Evolutionary conservation across 2,329 filamentous ascomycete species (phyloP), one percentile per base, ranked within the genome.

Genomic region (Sphaerulina populicola): DNA sequence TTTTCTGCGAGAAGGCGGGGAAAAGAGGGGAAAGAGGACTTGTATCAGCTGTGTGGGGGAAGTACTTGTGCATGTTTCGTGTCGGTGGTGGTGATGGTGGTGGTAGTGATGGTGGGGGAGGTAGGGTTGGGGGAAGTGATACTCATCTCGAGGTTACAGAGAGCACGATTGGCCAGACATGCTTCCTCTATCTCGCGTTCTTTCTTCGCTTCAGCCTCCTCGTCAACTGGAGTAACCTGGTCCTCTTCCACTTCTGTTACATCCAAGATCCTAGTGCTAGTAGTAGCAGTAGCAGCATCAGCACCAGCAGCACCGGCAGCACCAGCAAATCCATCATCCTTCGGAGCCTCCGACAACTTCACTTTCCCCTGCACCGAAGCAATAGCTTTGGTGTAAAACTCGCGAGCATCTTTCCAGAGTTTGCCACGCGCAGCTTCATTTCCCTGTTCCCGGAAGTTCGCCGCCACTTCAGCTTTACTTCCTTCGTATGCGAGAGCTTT

Each of bases 401-500:
- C 89, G 65, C 85, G 84, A 3, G 90, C 93, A 68, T 97, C 89
- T 23, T 70, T 74, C 81, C 85, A 95, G 43, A 80, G 76, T 68
- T 82, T 83, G 49, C 76, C 76, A 61, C 78, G 77, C 65, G 94
- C 94, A 63, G 80, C 83, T 62, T 97, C 91, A 67, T 98, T 98
- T 31, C 93, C 93, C 60, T 88, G 86, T 66, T 91, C 85, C 63
- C 93, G 88, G 73, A 96, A 96, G 58, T 88, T 88, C 40, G 78
- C 72, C 15, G 83, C 86, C 55, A 94, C 84, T 68, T 97, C 91
- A 8, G 83, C 77, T 44, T 87, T 82, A 7, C 89, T 90, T 15
- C 93, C 94, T 72, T 98, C 93, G 66, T 96, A 95, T 29, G 88
- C 88, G 36, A 98, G 74, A 0, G 93, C 91, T 66, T 87, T 85